These are phyloP conservation scores for Saccharomyces hybrid DNA, from an alignment of 1,139 yeast species.

Conservation along the genomic window DNA sequence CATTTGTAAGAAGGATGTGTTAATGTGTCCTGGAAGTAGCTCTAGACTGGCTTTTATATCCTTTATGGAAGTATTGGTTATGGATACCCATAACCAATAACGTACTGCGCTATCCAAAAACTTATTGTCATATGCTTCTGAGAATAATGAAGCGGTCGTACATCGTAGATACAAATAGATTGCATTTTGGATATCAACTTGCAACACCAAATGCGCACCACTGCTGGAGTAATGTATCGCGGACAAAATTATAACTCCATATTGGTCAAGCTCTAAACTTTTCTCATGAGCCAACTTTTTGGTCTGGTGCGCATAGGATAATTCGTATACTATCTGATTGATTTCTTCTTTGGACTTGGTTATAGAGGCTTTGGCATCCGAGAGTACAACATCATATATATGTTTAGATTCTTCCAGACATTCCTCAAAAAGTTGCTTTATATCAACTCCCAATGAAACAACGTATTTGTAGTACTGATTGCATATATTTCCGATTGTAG, in stretches of 20 bases:
- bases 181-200: constrained; percentile 21
- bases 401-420: constrained; percentile 16
- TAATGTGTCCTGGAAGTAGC: constrained; percentile 28
- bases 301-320: constrained; percentile 34
- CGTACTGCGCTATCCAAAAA: constrained; percentile 37
- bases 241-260: constrained; percentile 31
- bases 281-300: constrained; percentile 24
- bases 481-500: not conserved
- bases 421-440: constrained; percentile 36
- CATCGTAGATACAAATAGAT: constrained; percentile 31
- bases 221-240: constrained; percentile 26
- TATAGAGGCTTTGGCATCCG: constrained; percentile 22
- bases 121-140: constrained; percentile 20
- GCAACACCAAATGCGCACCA: constrained; percentile 9
- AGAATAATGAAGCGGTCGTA: constrained; percentile 33
- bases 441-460: constrained; percentile 46
- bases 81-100: constrained; percentile 39
- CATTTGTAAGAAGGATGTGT: constrained; percentile 41
- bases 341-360: constrained; percentile 25
- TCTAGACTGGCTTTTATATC: constrained; percentile 24
- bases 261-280: constrained; percentile 28
- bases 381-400: constrained; percentile 17
- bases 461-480: not conserved
- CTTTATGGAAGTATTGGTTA: constrained; percentile 30
- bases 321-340: constrained; percentile 34